A percentile compares a stretch with the other conserved stretches of the same genome.
phyloP scores from a whole-genome alignment of 352 stramenopile species.

The Pythium guiyangense region DNA sequence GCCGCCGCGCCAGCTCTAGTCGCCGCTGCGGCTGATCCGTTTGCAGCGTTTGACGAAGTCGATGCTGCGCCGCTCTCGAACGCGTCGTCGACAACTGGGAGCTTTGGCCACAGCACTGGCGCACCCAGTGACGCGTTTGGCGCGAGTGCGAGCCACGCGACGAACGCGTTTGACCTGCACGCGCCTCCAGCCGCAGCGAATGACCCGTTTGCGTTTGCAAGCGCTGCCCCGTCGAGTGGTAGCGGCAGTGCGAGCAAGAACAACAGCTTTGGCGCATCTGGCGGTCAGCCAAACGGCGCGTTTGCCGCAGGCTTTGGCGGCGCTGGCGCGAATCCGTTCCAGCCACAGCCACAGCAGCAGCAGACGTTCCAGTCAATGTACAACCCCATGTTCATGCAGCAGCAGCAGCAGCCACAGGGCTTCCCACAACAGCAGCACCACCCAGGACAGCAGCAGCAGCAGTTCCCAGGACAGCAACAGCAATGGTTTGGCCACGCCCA shows the following conservation, averaged over 20 bases:
- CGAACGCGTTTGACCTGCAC: conserved; percentile 1
- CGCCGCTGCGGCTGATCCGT: conserved; percentile 32
- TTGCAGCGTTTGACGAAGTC: conserved; percentile 62
- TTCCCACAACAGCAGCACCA: conserved; percentile 24
- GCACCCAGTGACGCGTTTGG: conserved; percentile 6
- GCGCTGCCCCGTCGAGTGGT: neutral
- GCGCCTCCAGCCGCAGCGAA: neutral
- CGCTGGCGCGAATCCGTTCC: conserved; percentile 7
- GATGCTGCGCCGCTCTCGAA: conserved; percentile 12
- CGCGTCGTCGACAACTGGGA: conserved; percentile 6
- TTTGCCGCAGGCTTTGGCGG: conserved; percentile 6
- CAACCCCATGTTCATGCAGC: conserved; percentile 9
- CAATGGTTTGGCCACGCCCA: neutral
- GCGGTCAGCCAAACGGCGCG: conserved; percentile 1
- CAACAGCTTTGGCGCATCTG: conserved; percentile 12
- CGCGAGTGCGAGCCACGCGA: neutral
- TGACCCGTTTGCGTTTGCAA: conserved; percentile 53
- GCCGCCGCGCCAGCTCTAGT: conserved; percentile 7
- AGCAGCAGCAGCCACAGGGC: conserved; percentile 35
- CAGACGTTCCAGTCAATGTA: conserved; percentile 6
- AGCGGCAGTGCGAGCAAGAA: conserved; percentile 6
- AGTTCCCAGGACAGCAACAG: conserved; percentile 21
- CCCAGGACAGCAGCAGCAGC: conserved; percentile 23
- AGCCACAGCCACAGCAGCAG: conserved; percentile 6
- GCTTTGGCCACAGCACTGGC: conserved; percentile 9